Evolutionary conservation across 331 rosid genomes (phyloP).

Genomic region (Malus hybrid): DNA sequence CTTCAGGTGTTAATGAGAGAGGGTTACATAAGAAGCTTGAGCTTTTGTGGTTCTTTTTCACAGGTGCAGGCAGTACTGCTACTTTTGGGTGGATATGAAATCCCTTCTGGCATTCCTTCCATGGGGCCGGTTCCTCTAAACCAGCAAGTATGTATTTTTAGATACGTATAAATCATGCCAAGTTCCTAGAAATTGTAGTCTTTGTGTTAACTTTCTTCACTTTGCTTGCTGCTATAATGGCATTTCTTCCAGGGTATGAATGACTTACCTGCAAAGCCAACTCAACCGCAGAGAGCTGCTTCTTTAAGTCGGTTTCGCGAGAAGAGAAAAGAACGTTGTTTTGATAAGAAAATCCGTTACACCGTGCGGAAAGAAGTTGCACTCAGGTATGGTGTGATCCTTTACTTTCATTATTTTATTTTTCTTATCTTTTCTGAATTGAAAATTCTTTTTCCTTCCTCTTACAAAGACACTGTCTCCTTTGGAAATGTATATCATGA

Average conservation of each 20-base stretch:
- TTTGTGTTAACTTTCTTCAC: background rate
- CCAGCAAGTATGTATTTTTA: constrained; percentile 26
- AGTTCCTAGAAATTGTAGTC: background rate
- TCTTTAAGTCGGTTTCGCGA: constrained; percentile 45
- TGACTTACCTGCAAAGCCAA: constrained; percentile 31
- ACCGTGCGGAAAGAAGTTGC: constrained; percentile 54
- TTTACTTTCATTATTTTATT: background rate
- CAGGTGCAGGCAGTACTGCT: constrained; percentile 91
- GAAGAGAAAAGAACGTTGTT: constrained; percentile 51
- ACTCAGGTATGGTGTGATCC: constrained; percentile 20
- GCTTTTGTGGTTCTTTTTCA: constrained; percentile 13
- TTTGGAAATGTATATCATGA: background rate
- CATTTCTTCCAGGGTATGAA: constrained; percentile 22
- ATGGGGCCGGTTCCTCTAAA: constrained; percentile 25
- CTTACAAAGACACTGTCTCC: background rate
- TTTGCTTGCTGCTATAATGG: background rate
- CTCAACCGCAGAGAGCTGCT: constrained; percentile 49
- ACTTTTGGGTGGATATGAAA: constrained; percentile 71
- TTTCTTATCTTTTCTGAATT: background rate
- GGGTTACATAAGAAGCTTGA: background rate
- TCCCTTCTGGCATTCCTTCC: constrained; percentile 42
- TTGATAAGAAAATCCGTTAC: constrained; percentile 49
- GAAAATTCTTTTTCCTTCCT: background rate
- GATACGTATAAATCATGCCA: background rate
- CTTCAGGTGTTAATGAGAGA: constrained; percentile 2